Percentiles rank a stretch among this genome's conserved stretches.
phyloP scores from a whole-genome alignment of 169 alveolate genomes.

The Theileria annulata region DNA sequence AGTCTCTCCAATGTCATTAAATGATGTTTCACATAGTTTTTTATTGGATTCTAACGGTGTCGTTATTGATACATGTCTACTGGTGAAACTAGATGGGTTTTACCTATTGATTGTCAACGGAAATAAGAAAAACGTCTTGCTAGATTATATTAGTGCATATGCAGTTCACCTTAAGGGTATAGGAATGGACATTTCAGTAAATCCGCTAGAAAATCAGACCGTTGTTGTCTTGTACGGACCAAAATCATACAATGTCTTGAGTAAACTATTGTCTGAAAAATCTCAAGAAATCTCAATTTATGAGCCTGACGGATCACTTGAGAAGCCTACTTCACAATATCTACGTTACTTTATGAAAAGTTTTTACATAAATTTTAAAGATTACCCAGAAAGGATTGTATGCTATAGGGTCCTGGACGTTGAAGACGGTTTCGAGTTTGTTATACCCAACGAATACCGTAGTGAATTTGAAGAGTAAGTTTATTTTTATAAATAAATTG shows the following conservation, averaged over 20 bases:
- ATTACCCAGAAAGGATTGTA: slow-evolving; percentile 30
- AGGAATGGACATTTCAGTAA: slow-evolving; percentile 65
- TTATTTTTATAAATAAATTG: neutral
- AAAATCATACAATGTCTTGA: slow-evolving; percentile 32
- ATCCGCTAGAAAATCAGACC: slow-evolving; percentile 37
- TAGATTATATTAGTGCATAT: slow-evolving; percentile 70
- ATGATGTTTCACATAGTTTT: slow-evolving; percentile 59
- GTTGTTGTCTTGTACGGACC: slow-evolving; percentile 74
- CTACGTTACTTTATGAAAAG: slow-evolving; percentile 41
- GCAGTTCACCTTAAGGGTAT: slow-evolving; percentile 61
- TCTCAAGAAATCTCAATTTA: neutral
- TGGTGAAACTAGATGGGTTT: slow-evolving; percentile 56
- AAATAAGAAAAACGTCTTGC: slow-evolving; percentile 61
- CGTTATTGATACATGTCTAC: slow-evolving; percentile 69
- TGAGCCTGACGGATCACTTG: neutral
- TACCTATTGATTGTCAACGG: slow-evolving; percentile 66
- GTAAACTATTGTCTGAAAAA: slow-evolving; percentile 25
- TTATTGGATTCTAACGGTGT: slow-evolving; percentile 68
- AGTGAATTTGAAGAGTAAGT: slow-evolving; percentile 36
- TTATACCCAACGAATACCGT: slow-evolving; percentile 52
- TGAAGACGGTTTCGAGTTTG: slow-evolving; percentile 76
- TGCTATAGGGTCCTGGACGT: slow-evolving; percentile 70
- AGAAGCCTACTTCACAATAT: neutral
- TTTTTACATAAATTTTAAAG: neutral
- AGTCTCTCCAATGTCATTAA: slow-evolving; percentile 43